Base-by-base conservation (phyloP, 106 monocot species). In the Cymbidium sinense region DNA sequence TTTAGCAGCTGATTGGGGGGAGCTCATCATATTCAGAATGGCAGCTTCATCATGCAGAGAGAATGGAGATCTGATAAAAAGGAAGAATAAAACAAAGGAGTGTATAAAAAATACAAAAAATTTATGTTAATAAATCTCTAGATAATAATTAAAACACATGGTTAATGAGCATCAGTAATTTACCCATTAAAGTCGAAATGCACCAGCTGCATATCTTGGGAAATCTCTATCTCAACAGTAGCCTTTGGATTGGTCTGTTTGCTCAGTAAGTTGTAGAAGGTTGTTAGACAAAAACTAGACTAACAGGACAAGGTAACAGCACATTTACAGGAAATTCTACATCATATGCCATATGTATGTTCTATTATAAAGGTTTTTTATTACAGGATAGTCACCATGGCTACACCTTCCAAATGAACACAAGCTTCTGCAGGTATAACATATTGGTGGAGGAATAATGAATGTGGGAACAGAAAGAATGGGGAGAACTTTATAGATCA, bases 151-250 rank as follows among this genome's bases (percentile, higher is more conserved):
- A 79, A 5, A n/a, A 70, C 34, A 28, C 6, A 8, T 54, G 8
- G 34, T 71, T 4, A 34, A 71, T 58, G 71, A 20, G 34, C 3
- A 71, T 37, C 20, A 20, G 23, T 50, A 20, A 35, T 80, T n/a
- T 86, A 91, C 91, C 84, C 80, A 39, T 88, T 91, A 73, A 91
- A 91, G 55, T 88, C 88, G 54, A 91, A 83, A 79, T 85, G 80
- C 37, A 83, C 88, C 54, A 91, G 64, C 36, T 77, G 80, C 64
- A 64, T 81, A 61, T 91, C 86, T 70, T 88, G 80, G 62, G 91
- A 91, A 58, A 91, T 89, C 79, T 88, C 86, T 55, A 89, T 80
- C 73, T 91, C 91, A 50, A 88, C 86, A 34, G 86, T 91, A 5
- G 88, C 88, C 76, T 82, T 69, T 64, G 84, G 78, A 55, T 70